Evolutionary conservation across 768 basidiomycete species (phyloP).

Genomic region (Hydnum rufescens): DNA sequence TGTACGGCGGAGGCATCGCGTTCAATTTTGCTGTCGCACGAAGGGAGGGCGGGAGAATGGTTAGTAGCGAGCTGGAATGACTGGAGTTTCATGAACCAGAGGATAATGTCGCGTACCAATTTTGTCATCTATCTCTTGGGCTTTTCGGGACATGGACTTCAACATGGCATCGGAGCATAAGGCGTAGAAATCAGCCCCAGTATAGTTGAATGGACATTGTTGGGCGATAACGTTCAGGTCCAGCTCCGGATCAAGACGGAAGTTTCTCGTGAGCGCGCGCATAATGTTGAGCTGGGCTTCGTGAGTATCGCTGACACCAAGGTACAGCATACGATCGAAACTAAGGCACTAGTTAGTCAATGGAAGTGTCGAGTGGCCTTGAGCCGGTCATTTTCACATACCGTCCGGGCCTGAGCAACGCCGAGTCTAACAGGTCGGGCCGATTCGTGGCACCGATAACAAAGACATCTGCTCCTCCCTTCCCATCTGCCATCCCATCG

Average conservation of each 20-base stretch:
- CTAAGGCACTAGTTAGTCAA: slow-evolving; percentile 22
- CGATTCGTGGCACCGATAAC: slow-evolving; percentile 94
- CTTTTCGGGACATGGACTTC: slow-evolving; percentile 81
- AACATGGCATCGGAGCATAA: slow-evolving; percentile 92
- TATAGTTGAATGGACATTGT: slow-evolving; percentile 78
- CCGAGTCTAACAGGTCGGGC: slow-evolving; percentile 80
- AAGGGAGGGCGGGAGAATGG: background rate
- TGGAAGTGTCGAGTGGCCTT: slow-evolving; percentile 6
- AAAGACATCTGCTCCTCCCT: slow-evolving; percentile 53
- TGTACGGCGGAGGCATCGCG: slow-evolving; percentile 21
- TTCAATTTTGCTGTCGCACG: slow-evolving; percentile 24
- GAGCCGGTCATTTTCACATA: slow-evolving; percentile 16
- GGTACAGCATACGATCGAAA: slow-evolving; percentile 92
- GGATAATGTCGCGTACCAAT: slow-evolving; percentile 31
- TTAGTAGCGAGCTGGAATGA: slow-evolving; percentile 13
- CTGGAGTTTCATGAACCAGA: background rate
- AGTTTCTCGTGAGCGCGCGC: slow-evolving; percentile 80
- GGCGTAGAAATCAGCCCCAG: slow-evolving; percentile 96
- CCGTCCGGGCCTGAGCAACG: slow-evolving; percentile 76
- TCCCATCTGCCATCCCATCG: slow-evolving; percentile 63
- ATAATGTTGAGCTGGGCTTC: slow-evolving; percentile 71
- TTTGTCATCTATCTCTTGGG: slow-evolving; percentile 51
- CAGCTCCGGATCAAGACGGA: slow-evolving; percentile 52
- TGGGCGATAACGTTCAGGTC: slow-evolving; percentile 44
- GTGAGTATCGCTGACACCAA: slow-evolving; percentile 79